Evolutionary conservation across 2,329 filamentous ascomycete species (phyloP), one percentile per base, ranked within the genome.

Genomic region (Fusarium begoniae): DNA sequence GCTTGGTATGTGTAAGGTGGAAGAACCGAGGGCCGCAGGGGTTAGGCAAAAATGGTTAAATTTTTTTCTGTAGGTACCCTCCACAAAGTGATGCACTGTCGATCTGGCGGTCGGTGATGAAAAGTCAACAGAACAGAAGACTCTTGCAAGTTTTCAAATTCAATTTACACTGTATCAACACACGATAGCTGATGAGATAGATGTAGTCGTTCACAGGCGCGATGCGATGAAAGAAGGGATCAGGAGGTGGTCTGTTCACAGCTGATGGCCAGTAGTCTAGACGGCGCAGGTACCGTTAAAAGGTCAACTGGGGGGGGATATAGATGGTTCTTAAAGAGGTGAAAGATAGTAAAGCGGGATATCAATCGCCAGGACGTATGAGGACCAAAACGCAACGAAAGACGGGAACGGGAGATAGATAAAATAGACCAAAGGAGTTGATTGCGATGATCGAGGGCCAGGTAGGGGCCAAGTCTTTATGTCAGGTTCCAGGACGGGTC

Each of bases 401-500:
- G 67, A 73, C 67, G 62, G 59, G 73, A 72, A 74, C 48, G 58
- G 65, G 72, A 69, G 72, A 68, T 75, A 76, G 72, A 68, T 74
- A 73, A 75, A 74, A 69, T 76, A 77, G 73, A 70, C 68, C 74
- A 71, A 66, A 74, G 70, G 75, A 75, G 74, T 75, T 63, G 75
- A 75, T 75, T 75, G 71, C 38, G 62, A 74, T 64, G 73, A 78
- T 79, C 68, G 72, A 79, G 69, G 73, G 67, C 69, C 75, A 75
- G 77, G 77, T 77, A 77, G 70, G 75, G 75, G 73, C 74, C 77
- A 79, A 78, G 77, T 73, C 75, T 79, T 79, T 79, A 78, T 79
- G 77, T 78, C 77, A 78, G 69, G 73, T 76, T 72, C 77, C 74
- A 78, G 69, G 70, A 74, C 63, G 74, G 77, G 75, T 78, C 76